A percentile compares a stretch with the other conserved stretches of the same genome.
Evolutionary conservation across 2,329 filamentous ascomycete genomes (phyloP).

Genomic region (Fragosphaeria purpurea): DNA sequence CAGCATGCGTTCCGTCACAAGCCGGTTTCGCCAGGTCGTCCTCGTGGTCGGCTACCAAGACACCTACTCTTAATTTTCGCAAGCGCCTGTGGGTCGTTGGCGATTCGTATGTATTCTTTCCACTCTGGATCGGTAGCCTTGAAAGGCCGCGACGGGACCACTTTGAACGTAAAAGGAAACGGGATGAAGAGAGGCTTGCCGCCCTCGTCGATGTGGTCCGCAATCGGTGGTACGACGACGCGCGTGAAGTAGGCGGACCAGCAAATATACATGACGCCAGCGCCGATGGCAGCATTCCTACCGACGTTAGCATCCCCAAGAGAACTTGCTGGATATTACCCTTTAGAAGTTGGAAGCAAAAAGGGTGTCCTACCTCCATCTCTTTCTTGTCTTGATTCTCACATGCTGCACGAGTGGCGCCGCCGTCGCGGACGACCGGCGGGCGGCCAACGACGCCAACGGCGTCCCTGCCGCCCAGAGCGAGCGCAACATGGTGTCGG

Average conservation of each 20-base stretch:
- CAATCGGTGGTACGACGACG: constrained; percentile 33
- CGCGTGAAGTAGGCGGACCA: constrained; percentile 27
- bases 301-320: not conserved
- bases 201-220: constrained; percentile 14
- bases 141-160: constrained; percentile 40
- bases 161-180: constrained; percentile 47
- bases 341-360: not conserved
- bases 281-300: constrained; percentile 13
- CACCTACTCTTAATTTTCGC: constrained; percentile 36
- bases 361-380: constrained; percentile 6
- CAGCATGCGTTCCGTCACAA: not conserved
- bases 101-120: constrained; percentile 49
- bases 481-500: constrained; percentile 4
- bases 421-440: not conserved
- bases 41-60: no score
- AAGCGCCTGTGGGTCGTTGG: constrained; percentile 38
- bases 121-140: constrained; percentile 52
- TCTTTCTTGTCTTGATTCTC: constrained; percentile 6
- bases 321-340: no score
- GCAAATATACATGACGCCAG: constrained; percentile 11
- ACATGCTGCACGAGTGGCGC: constrained; percentile 11
- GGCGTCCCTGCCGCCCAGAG: constrained; percentile 4
- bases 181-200: constrained; percentile 46
- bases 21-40: no score
- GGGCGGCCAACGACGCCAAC: not conserved